Base-by-base conservation (phyloP, 2,329 filamentous ascomycete genomes). In the Tolypocladium cylindrosporum region DNA sequence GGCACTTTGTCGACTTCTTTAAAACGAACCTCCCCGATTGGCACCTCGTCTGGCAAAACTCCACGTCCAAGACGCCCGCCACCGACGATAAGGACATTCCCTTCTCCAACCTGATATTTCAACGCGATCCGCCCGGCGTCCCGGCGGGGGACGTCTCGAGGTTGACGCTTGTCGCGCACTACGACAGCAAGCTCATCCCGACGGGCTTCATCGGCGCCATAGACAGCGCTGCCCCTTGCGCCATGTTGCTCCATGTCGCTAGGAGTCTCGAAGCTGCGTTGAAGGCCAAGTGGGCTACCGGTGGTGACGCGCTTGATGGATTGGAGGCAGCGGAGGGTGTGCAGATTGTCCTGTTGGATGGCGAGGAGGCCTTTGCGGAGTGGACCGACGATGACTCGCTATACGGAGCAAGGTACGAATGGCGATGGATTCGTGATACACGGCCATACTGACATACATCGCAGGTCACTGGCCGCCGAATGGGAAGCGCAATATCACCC, bases 191-290 rank as follows among this genome's bases (percentile, higher is more conserved):
- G 73, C 80, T 88, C 59, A 78, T 78, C 34, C 93, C 92, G 0
- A 76, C 86, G 60, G 93, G 91, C 1, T 99, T 99, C 70, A 89
- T 99, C 59, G 94, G 94, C 0, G 94, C 93, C 0, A 95, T 85
- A 16, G 94, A 99, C 69, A 96, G 91, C 66, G 94, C 94, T 1
- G 94, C 90, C 21, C 92, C 94, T 11, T 97, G 93, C 72, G 94
- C 94, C 0, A 91, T 97, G 80, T 79, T 99, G 59, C 82, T 99
- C 83, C 90, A 96, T 70, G 85, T 88, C 14, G 90, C 92, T 61
- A 80, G 87, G 63, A 89, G 85, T 62, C 83, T 99, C 52, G 92
- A 97, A 67, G 79, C 76, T 1, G 90, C 89, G 2, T 74, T 97
- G 69, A 89, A 87, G 37, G 81, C 80, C 68, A 96, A 93, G 74